Percentiles rank a stretch among this genome's conserved stretches.
Evolutionary conservation across 345 rosid genomes (phyloP).

Genomic region (Psidium guajava): DNA sequence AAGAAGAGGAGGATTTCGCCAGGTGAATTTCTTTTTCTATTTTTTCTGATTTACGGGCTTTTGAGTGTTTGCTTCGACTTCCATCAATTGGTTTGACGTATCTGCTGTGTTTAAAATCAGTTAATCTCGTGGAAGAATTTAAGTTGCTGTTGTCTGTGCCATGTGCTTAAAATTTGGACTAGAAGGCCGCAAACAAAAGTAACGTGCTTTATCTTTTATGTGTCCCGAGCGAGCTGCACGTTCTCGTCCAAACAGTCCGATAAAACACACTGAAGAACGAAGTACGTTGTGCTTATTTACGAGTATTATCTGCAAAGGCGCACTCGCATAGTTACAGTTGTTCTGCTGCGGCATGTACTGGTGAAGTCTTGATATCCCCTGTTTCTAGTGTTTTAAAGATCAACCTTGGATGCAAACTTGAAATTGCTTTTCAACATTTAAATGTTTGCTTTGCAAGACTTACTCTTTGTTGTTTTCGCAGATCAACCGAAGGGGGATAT

Average conservation of each 20-base stretch:
- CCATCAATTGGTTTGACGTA: background rate
- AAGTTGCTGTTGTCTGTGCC: background rate
- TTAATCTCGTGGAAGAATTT: background rate
- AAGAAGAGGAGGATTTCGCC: constrained; percentile 6
- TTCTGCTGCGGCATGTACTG: background rate
- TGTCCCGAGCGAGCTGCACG: background rate
- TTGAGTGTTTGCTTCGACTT: background rate
- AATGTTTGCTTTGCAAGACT: background rate
- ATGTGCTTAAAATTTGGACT: background rate
- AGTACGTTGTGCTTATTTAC: background rate
- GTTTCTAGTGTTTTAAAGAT: background rate
- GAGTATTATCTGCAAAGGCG: background rate
- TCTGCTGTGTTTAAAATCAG: background rate
- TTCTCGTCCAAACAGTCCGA: background rate
- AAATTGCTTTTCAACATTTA: background rate
- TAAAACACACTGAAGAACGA: background rate
- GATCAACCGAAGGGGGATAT: background rate
- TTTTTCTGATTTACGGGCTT: background rate
- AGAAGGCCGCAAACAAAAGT: background rate
- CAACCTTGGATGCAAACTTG: background rate
- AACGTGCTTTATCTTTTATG: background rate
- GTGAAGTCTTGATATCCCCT: background rate
- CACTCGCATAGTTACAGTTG: background rate
- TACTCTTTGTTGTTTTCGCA: background rate
- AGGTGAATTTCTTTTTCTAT: background rate